Base-by-base conservation (phyloP, 2,329 filamentous ascomycete genomes). In the Cladosporium sp. region DNA sequence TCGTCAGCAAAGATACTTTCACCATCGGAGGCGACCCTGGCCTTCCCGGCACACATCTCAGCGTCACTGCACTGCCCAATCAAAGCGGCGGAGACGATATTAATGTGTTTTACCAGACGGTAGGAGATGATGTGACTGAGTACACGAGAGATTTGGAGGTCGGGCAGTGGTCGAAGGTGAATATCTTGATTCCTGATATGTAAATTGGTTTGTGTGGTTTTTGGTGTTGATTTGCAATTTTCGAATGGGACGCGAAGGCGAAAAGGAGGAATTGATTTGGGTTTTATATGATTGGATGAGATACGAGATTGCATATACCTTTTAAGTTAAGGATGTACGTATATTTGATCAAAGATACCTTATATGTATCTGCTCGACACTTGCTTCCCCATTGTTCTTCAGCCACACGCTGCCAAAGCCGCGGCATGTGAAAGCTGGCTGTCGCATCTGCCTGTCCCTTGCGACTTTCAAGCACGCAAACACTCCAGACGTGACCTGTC, bases 31-130 rank as follows among this genome's bases (percentile, higher is more conserved):
- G 74, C 7, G 71, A 76, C 0, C 71, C 75, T 7, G 78, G 75
- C 0, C 68, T 81, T 0, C 73, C 74, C 0, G 80, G 79, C 2
- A 80, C 78, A 3, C 80, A 81, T 70, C 60, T 81, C 44, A 79
- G 74, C 1, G 76, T 79, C 18, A 78, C 77, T 3, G 73, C 78
- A 4, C 68, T 78, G 18, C 73, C 75, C 3, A 72, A 76, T 24
- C 61, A 69, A 2, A 74, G 71, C 51, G 74, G 74, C 1, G 75
- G 75, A 4, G 69, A 74, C 52, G 66, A 71, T 41, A 14, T 78
- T n/a, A 66, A 75, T 8, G 75, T 78, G 7, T 77, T 78, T 51
- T 75, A 73, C 52, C 76, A 78, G 65, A 70, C 67, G 8, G 69
- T 70, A 21, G 76, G 75, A 12, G 24, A 54, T 4, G 60, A 63